Conservation (phyloP, 768 basidiomycete species). For the Rhizopogon roseolus region DNA sequence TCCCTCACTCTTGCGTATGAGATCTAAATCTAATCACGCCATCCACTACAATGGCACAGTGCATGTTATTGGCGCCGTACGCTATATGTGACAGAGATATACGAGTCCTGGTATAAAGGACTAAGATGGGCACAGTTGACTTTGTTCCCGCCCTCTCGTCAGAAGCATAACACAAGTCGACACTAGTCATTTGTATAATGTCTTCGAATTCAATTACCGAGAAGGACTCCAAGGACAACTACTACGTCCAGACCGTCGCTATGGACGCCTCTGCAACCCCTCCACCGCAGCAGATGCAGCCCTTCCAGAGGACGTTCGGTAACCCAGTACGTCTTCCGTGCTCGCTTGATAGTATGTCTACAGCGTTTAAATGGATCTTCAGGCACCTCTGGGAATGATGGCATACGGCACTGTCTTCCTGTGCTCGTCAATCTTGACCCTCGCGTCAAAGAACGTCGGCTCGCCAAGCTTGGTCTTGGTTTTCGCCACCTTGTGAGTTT, state of each 20-base stretch:
- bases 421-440: constrained; percentile 23
- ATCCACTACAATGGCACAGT: neutral
- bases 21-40: neutral
- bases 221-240: constrained; percentile 19
- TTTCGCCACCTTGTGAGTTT: constrained; percentile 22
- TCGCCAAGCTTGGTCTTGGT: constrained; percentile 22
- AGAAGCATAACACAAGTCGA: constrained; percentile 1
- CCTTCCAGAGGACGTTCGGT: constrained; percentile 21
- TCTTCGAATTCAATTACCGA: constrained; percentile 15
- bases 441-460: constrained; percentile 13
- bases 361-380: neutral
- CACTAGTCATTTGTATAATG: constrained; percentile 8
- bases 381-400: constrained; percentile 25
- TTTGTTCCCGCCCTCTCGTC: neutral
- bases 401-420: constrained; percentile 24
- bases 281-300: constrained; percentile 15
- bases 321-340: constrained; percentile 15
- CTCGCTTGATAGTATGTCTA: neutral
- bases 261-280: constrained; percentile 12
- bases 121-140: neutral
- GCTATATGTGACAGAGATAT: neutral
- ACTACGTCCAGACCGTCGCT: constrained; percentile 22
- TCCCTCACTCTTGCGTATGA: constrained; percentile 6
- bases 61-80: constrained; percentile 1
- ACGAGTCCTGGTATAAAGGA: constrained; percentile 14